phyloP scores from a whole-genome alignment of 2,329 filamentous ascomycete genomes.

The Purpureocillium lavendulum region DNA sequence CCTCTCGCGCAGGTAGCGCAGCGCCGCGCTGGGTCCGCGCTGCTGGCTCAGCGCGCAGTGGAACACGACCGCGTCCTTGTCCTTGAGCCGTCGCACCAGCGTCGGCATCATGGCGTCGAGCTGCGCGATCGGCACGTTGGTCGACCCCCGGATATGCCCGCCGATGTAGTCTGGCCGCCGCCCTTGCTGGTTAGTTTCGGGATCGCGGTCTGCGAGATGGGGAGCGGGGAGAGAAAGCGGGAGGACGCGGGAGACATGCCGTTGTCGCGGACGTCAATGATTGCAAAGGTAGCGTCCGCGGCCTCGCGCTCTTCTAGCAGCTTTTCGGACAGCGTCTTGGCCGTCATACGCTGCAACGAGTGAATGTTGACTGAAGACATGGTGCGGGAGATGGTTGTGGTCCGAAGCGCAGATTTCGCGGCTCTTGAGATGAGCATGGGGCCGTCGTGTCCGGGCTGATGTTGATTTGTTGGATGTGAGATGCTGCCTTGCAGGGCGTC shows the following conservation, averaged over 20 bases:
- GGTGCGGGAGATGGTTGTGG: slow-evolving; percentile 3
- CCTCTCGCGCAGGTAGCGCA: slow-evolving; percentile 68
- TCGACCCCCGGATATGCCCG: slow-evolving; percentile 74
- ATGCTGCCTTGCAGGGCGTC: too few relatives aligned
- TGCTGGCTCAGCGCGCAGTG: slow-evolving; percentile 92
- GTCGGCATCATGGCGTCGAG: slow-evolving; percentile 74
- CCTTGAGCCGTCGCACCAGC: slow-evolving; percentile 67
- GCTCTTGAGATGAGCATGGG: neutral
- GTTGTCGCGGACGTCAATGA: slow-evolving; percentile 85
- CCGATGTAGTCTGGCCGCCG: slow-evolving; percentile 66
- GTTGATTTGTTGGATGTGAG: too few relatives aligned
- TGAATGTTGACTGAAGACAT: slow-evolving; percentile 45
- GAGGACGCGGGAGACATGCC: slow-evolving; percentile 34
- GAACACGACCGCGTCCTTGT: slow-evolving; percentile 81
- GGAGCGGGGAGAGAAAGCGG: neutral
- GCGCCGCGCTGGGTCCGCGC: slow-evolving; percentile 74
- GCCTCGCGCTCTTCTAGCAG: slow-evolving; percentile 43
- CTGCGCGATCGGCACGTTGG: slow-evolving; percentile 64
- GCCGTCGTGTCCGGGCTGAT: too few relatives aligned
- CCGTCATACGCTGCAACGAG: slow-evolving; percentile 58
- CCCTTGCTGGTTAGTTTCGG: neutral
- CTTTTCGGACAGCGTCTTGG: slow-evolving; percentile 57
- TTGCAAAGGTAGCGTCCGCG: slow-evolving; percentile 46
- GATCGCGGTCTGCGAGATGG: too few relatives aligned
- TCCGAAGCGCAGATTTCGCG: neutral